A percentile compares a stretch with the other conserved stretches of the same genome.
These are phyloP conservation scores for Acer campestre DNA, from an alignment of 345 rosid species.

Conservation along the genomic window DNA sequence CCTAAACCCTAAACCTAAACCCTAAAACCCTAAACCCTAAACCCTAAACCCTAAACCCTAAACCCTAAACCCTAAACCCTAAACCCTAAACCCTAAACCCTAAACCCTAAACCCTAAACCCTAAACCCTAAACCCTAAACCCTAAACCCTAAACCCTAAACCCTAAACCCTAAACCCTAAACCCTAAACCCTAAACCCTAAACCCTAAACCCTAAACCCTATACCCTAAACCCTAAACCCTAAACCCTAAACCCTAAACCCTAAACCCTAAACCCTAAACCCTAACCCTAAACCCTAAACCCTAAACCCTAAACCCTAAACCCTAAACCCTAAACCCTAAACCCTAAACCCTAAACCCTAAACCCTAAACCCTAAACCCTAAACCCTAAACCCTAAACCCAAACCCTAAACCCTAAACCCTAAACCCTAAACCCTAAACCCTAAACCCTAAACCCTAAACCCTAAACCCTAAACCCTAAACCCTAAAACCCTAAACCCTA, in stretches of 20 bases:
- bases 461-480: too few relatives aligned
- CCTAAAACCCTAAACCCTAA: conserved; percentile 20
- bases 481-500: too few relatives aligned
- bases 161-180: conserved; percentile 23
- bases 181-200: conserved; percentile 21
- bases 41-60: conserved; percentile 9
- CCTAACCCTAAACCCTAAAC: too few relatives aligned
- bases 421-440: too few relatives aligned
- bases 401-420: too few relatives aligned
- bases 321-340: conserved; percentile 20
- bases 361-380: conserved; percentile 23
- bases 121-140: background rate
- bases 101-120: background rate
- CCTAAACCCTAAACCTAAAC: conserved; percentile 11
- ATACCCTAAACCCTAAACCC: too few relatives aligned
- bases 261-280: too few relatives aligned
- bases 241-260: too few relatives aligned
- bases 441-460: too few relatives aligned
- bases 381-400: conserved; percentile 3
- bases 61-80: conserved; percentile 9
- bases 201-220: conserved; percentile 5
- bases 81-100: too few relatives aligned
- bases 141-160: conserved; percentile 20
- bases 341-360: conserved; percentile 22
- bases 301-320: background rate